These are phyloP conservation scores for Lanmaoa pseudosensibilis DNA, from an alignment of 768 basidiomycete species.

Conservation along the genomic window DNA sequence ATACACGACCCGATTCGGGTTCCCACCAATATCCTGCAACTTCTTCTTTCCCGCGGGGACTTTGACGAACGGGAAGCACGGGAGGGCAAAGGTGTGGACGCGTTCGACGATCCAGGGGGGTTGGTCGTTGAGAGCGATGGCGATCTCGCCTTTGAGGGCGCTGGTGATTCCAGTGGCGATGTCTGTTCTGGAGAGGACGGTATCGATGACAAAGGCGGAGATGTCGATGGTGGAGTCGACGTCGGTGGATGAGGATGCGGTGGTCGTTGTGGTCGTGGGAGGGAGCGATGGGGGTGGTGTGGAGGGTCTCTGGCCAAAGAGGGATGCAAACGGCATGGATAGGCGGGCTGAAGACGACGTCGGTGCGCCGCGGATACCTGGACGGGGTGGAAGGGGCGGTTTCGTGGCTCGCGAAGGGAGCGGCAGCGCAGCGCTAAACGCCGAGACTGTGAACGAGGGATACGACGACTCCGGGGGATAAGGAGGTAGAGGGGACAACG, in stretches of 20 bases:
- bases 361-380: constrained; percentile 16
- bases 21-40: constrained; percentile 31
- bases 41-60: constrained; percentile 33
- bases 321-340: constrained; percentile 73
- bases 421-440: constrained; percentile 36
- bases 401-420: constrained; percentile 44
- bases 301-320: constrained; percentile 56
- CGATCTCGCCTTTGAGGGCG: constrained; percentile 56
- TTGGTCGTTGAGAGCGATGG: constrained; percentile 42
- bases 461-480: constrained; percentile 41
- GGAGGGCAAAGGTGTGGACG: constrained; percentile 53
- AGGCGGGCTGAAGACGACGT: constrained; percentile 46
- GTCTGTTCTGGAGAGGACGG: constrained; percentile 51
- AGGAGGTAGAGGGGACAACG: constrained; percentile 56
- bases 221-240: constrained; percentile 49
- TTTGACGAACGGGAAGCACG: constrained; percentile 59
- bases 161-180: constrained; percentile 54
- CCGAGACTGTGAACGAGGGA: constrained; percentile 48
- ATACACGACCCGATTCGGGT: constrained; percentile 28
- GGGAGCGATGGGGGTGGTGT: constrained; percentile 32
- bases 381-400: constrained; percentile 47
- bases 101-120: constrained; percentile 62
- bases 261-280: constrained; percentile 17
- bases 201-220: constrained; percentile 58
- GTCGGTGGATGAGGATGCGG: constrained; percentile 28